phyloP scores from a whole-genome alignment of 345 rosid genomes.

The Geranium rotundifolium region DNA sequence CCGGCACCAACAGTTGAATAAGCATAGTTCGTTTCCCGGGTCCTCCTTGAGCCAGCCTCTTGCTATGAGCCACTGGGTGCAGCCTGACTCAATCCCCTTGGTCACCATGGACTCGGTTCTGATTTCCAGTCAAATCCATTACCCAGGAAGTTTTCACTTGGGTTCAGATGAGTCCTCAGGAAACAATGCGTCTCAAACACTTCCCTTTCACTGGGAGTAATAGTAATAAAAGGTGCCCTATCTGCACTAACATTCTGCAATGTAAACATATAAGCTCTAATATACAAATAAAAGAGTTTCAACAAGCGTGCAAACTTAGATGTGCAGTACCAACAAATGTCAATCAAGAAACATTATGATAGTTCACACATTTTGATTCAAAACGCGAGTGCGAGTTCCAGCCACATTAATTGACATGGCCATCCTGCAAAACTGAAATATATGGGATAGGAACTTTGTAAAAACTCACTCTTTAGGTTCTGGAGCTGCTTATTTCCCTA shows the following conservation, averaged over 20 bases:
- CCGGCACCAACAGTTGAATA: slow-evolving; percentile 17
- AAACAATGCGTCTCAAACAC: slow-evolving; percentile 32
- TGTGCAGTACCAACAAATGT: too few species aligned
- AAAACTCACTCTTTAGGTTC: slow-evolving; percentile 16
- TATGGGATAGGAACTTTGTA: not conserved
- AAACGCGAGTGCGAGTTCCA: too few species aligned
- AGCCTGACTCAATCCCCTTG: slow-evolving; percentile 11
- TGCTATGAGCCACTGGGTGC: slow-evolving; percentile 21
- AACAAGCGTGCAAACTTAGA: too few species aligned
- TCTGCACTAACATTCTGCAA: too few species aligned
- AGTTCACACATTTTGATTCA: too few species aligned
- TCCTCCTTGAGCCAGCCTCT: slow-evolving; percentile 31
- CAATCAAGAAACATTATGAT: too few species aligned
- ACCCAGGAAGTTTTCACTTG: slow-evolving; percentile 30
- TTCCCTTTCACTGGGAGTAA: slow-evolving; percentile 64
- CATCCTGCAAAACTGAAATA: too few species aligned
- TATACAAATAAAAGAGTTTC: too few species aligned
- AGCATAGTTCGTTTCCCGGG: slow-evolving; percentile 26
- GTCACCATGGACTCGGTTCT: slow-evolving; percentile 24
- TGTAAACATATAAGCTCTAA: too few species aligned
- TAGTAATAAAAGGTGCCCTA: too few species aligned
- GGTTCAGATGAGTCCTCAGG: slow-evolving; percentile 29
- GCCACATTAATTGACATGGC: too few species aligned
- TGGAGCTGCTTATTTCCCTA: slow-evolving; percentile 54
- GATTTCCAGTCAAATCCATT: slow-evolving; percentile 22